Conservation (phyloP, 2,329 filamentous ascomycete genomes). For the Hypoxylon sp. region DNA sequence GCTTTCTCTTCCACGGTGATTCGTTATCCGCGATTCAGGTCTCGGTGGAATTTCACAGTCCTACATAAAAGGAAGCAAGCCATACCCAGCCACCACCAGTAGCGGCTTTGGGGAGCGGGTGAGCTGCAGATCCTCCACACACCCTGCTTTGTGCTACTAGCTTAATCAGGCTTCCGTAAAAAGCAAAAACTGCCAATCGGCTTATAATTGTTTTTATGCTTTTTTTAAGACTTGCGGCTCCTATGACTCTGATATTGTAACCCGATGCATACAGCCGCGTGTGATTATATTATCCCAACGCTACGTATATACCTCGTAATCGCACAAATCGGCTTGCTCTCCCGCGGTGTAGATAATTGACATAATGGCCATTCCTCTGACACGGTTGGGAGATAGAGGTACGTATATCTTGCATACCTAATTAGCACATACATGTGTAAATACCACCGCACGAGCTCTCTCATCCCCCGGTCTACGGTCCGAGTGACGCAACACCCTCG, state of each 20-base stretch:
- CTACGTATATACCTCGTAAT: conserved; percentile 12
- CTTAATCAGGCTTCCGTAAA: conserved; percentile 26
- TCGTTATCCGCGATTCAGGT: conserved; percentile 26
- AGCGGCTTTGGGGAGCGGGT: conserved; percentile 27
- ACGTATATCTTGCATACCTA: conserved; percentile 22
- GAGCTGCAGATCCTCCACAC: conserved; percentile 37
- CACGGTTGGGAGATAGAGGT: conserved; percentile 47
- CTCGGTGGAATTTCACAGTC: conserved; percentile 29
- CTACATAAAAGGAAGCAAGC: conserved; percentile 23
- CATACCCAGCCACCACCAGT: conserved; percentile 39
- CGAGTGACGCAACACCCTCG: conserved; percentile 21
- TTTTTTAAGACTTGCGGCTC: conserved; percentile 21
- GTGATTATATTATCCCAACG: conserved; percentile 12
- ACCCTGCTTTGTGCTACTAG: conserved; percentile 32
- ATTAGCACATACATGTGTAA: conserved; percentile 11
- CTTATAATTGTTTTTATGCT: conserved; percentile 16
- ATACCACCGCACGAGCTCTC: conserved; percentile 17
- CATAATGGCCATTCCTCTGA: conserved; percentile 47
- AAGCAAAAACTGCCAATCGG: conserved; percentile 21
- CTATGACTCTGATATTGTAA: conserved; percentile 18
- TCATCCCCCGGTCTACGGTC: conserved; percentile 22
- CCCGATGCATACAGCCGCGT: conserved; percentile 31
- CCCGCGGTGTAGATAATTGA: conserved; percentile 22
- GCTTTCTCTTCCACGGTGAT: background rate
- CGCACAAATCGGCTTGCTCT: conserved; percentile 4